These are phyloP conservation scores for Bruguiera sexangula DNA, from an alignment of 345 rosid genomes.

Conservation along the genomic window DNA sequence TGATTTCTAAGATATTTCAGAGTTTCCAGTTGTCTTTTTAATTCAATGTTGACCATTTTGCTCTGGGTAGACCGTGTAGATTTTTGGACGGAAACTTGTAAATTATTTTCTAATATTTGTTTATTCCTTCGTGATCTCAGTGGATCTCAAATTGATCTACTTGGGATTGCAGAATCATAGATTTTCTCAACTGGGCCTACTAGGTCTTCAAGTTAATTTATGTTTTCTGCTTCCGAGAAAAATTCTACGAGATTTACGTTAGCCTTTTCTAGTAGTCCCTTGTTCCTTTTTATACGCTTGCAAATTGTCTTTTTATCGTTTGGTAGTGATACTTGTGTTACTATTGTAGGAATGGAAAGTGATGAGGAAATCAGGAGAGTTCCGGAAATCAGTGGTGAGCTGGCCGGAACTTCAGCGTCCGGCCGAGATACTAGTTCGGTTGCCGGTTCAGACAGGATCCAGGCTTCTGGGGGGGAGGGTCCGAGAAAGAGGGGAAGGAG, in stretches of 20 bases:
- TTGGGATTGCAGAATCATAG: slow-evolving; percentile 10
- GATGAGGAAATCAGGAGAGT: slow-evolving; percentile 97
- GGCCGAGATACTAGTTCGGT: slow-evolving; percentile 43
- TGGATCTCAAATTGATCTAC: neutral
- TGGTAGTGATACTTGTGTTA: neutral
- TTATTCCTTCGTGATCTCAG: neutral
- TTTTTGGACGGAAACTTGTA: neutral
- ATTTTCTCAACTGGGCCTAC: slow-evolving; percentile 22
- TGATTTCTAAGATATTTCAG: no score
- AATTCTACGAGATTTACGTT: neutral
- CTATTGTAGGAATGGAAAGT: slow-evolving; percentile 68
- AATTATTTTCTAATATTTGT: neutral
- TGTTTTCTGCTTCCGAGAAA: neutral
- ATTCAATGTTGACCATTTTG: slow-evolving; percentile 2
- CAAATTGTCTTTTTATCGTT: no score
- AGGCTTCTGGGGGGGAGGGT: slow-evolving; percentile 53
- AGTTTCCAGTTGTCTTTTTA: no score
- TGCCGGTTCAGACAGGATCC: slow-evolving; percentile 45
- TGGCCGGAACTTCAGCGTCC: slow-evolving; percentile 41
- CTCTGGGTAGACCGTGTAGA: neutral
- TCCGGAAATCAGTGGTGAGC: slow-evolving; percentile 80
- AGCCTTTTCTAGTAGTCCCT: slow-evolving; percentile 5
- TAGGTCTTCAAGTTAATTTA: neutral
- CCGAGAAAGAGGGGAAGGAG: slow-evolving; percentile 77
- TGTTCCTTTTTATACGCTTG: neutral